These are phyloP conservation scores for Metrosideros polymorpha DNA, from an alignment of 441 rosid genomes.

Conservation along the genomic window DNA sequence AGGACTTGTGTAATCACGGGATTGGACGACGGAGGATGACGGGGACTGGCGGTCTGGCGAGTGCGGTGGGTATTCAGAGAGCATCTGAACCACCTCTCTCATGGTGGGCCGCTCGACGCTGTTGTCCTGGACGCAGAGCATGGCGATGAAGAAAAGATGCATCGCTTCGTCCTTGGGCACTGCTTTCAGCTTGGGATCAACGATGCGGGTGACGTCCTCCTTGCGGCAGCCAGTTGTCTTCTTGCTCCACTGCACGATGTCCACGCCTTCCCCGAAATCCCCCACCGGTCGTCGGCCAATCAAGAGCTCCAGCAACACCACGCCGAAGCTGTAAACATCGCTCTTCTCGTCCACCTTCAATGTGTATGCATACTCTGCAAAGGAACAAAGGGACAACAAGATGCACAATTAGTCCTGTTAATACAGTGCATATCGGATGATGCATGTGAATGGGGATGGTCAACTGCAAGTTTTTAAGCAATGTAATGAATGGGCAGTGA, in stretches of 20 bases:
- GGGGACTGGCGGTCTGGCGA: constrained; percentile 24
- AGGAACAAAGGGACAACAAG: neutral
- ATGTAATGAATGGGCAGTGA: neutral
- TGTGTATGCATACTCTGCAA: constrained; percentile 39
- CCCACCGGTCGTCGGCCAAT: constrained; percentile 35
- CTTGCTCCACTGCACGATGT: constrained; percentile 37
- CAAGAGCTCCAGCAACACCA: constrained; percentile 31
- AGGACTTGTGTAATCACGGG: neutral
- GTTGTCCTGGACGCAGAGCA: constrained; percentile 36
- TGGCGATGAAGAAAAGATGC: constrained; percentile 34
- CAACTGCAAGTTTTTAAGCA: neutral
- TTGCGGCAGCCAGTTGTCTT: constrained; percentile 14
- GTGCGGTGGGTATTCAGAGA: constrained; percentile 32
- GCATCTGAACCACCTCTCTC: constrained; percentile 52
- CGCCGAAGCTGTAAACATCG: constrained; percentile 43
- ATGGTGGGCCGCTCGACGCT: constrained; percentile 38
- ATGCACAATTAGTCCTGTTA: neutral
- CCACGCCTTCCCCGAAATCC: constrained; percentile 33
- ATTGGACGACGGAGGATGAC: constrained; percentile 11
- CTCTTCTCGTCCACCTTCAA: constrained; percentile 40
- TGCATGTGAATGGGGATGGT: neutral
- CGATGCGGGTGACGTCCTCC: constrained; percentile 20
- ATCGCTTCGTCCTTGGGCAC: constrained; percentile 31
- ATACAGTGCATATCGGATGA: neutral
- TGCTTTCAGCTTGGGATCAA: constrained; percentile 20